phyloP scores from a whole-genome alignment of 2,329 filamentous ascomycete genomes.

The Graphilbum sp. region DNA sequence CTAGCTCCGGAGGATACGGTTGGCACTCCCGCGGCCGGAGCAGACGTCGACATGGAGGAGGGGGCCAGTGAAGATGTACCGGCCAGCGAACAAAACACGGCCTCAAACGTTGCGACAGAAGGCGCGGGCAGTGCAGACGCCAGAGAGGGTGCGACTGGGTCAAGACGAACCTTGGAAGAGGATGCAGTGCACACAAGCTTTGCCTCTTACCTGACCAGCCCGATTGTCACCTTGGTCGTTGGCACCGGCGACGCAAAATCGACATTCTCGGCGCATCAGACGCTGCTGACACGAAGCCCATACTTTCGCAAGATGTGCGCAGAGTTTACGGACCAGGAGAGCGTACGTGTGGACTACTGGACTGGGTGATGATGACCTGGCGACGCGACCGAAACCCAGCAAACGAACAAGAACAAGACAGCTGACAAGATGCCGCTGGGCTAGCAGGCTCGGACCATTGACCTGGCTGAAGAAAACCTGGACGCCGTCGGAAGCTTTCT shows the following conservation, averaged over 20 bases:
- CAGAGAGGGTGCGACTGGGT: neutral
- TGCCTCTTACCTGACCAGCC: constrained; percentile 47
- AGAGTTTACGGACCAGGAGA: constrained; percentile 42
- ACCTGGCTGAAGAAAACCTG: constrained; percentile 50
- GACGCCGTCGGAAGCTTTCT: constrained; percentile 66
- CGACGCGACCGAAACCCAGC: no score
- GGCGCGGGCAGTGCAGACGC: no score
- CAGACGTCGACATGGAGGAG: no score
- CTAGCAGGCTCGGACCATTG: constrained; percentile 42
- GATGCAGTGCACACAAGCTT: constrained; percentile 23
- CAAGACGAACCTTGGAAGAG: no score
- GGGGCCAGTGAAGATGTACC: no score
- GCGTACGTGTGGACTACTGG: no score
- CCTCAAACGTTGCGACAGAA: no score
- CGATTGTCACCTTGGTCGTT: constrained; percentile 51
- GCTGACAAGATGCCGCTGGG: neutral
- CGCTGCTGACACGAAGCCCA: constrained; percentile 56
- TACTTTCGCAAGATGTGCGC: constrained; percentile 51
- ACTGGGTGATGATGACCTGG: constrained; percentile 4
- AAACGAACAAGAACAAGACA: neutral
- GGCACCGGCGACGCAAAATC: constrained; percentile 36
- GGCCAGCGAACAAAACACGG: no score
- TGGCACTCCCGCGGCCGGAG: no score
- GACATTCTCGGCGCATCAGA: constrained; percentile 60
- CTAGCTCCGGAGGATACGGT: no score